Evolutionary conservation across 2,329 filamentous ascomycete genomes (phyloP).

Genomic region (Emmonsiellopsis sp.): DNA sequence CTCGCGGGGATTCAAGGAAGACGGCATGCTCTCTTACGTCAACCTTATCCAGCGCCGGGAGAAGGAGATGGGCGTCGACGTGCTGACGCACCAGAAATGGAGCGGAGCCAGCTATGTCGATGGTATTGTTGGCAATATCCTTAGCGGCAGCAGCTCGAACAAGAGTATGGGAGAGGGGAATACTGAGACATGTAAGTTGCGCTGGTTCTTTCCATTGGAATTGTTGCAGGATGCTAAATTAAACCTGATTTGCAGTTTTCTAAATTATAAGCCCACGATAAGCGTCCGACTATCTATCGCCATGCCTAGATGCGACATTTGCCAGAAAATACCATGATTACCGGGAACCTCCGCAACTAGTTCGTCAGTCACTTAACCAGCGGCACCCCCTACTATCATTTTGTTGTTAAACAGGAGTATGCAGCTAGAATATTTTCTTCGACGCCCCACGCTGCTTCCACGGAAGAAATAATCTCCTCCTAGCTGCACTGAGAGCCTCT

Average conservation of each 20-base stretch:
- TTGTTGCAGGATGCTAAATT: no score
- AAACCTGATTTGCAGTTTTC: no score
- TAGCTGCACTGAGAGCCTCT: neutral
- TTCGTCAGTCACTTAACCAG: no score
- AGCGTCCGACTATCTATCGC: no score
- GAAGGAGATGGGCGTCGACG: constrained; percentile 83
- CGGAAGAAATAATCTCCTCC: neutral
- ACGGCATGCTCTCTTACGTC: constrained; percentile 98
- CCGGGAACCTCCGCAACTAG: no score
- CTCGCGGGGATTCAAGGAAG: constrained; percentile 70
- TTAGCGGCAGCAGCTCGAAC: constrained; percentile 80
- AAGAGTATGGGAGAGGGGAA: constrained; percentile 94
- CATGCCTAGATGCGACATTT: no score
- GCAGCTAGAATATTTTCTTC: no score
- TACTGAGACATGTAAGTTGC: constrained; percentile 53
- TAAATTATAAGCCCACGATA: no score
- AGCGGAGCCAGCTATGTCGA: constrained; percentile 69
- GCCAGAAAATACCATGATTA: no score
- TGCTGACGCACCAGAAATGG: constrained; percentile 86
- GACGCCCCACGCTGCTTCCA: neutral
- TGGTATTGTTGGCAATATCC: constrained; percentile 79
- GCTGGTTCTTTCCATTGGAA: no score
- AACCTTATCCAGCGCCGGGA: constrained; percentile 81
- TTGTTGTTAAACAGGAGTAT: no score
- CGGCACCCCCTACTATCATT: no score